Evolutionary conservation across 140 eudicot genomes (phyloP), one percentile per base, ranked within the genome.

Genomic region (Bidens hawaiensis): DNA sequence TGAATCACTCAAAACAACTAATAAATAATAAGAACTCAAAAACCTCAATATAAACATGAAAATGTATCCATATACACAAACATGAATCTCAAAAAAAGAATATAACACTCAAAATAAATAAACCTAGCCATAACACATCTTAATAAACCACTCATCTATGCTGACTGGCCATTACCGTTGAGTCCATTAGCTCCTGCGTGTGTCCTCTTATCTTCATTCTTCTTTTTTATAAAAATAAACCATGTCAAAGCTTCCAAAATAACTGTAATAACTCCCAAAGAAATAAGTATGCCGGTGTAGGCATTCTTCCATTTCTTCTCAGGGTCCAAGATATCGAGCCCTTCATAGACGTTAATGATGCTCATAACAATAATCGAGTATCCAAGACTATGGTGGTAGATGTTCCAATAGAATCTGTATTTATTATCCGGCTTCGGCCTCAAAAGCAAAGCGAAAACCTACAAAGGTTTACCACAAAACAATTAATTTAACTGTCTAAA

Each of bases 371-470:
- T 5, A 28, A 28, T 2, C 33, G 5, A 28, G 33, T 28, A 28
- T 28, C 33, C 33, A 28, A 28, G 2, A 2, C 3, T 2, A 28
- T 28, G 33, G 5, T 28, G 97, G 88, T 90, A 90, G 25, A 86
- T 52, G 88, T 86, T 90, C 97, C 97, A 90, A 75, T 81, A 81
- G 15, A 76, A 30, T 68, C 97, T 83, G 87, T 72, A 86, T 72
- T 86, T 90, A 89, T 86, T 81, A 50, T 89, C 95, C 12, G 89
- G 87, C 83, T 81, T 74, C 1, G 97, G 97, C 76, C 97, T 86
- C 78, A 89, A 50, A 12, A 89, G 75, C 56, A 89, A 67, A 4
- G 95, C 97, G 59, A 81, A 86, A 18, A 76, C 77, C n/a, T n/a
- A n/a, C n/a, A n/a, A n/a, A n/a, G n/a, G n/a, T n/a, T n/a, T n/a